Evolutionary conservation across 1,284 basidiomycete species (phyloP).

Genomic region (Inonotus hispidus): DNA sequence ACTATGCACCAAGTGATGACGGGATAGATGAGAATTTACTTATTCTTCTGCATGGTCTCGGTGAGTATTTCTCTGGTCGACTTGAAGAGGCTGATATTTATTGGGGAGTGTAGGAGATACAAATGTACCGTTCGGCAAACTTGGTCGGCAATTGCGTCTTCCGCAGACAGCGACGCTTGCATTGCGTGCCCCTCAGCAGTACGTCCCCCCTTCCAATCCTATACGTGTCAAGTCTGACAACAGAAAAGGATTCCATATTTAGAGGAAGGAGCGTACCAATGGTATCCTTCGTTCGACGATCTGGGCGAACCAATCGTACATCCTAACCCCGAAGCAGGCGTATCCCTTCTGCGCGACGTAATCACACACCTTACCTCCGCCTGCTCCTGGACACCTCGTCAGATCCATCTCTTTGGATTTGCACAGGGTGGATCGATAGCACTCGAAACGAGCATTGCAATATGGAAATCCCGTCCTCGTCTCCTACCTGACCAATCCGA

Average conservation of each 20-base stretch:
- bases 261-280: conserved; percentile 77
- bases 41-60: conserved; percentile 83
- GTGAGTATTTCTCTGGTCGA: conserved; percentile 39
- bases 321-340: conserved; percentile 68
- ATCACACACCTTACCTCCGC: conserved; percentile 52
- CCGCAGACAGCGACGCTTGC: conserved; percentile 85
- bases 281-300: conserved; percentile 81
- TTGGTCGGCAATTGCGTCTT: conserved; percentile 70
- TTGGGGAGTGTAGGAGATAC: conserved; percentile 62
- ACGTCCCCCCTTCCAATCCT: conserved; percentile 24
- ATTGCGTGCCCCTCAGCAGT: conserved; percentile 76
- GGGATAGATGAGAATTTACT: conserved; percentile 85
- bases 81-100: not conserved
- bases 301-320: conserved; percentile 67
- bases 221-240: not conserved
- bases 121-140: conserved; percentile 66
- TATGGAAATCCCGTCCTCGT: conserved; percentile 40
- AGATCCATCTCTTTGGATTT: conserved; percentile 86
- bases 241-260: conserved; percentile 68
- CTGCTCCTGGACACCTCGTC: conserved; percentile 59
- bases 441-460: conserved; percentile 56
- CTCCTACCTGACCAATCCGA: conserved; percentile 10
- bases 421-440: conserved; percentile 84
- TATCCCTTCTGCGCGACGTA: conserved; percentile 49
- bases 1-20: conserved; percentile 65